phyloP scores from a whole-genome alignment of 129 eudicot species.

The Artemisia annua region DNA sequence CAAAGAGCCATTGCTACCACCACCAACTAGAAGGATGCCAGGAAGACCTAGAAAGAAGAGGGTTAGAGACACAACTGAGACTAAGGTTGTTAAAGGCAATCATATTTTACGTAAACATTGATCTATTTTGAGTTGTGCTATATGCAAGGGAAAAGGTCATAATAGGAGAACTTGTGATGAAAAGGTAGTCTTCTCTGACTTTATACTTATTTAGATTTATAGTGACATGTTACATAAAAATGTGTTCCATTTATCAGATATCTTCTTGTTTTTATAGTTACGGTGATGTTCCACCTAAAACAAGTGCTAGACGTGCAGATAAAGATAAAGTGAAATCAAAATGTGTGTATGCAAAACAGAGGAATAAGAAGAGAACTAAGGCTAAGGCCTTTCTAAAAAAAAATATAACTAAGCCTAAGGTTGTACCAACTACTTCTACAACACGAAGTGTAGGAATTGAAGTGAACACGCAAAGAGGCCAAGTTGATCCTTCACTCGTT shows the following conservation, averaged over 20 bases:
- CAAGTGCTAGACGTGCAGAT: not conserved
- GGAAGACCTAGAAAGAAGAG: not conserved
- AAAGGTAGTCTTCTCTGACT: too few relatives aligned
- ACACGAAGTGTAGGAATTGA: not conserved
- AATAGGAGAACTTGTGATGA: too few relatives aligned
- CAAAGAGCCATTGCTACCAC: not conserved
- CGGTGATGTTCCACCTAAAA: not conserved
- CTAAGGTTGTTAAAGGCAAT: not conserved
- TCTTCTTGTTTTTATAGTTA: not conserved
- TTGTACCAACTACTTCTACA: not conserved
- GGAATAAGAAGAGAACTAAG: not conserved
- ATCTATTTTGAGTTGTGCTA: too few relatives aligned
- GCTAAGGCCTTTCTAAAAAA: too few relatives aligned
- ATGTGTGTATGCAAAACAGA: not conserved
- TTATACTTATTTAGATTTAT: too few relatives aligned
- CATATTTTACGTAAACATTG: too few relatives aligned
- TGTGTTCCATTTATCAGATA: not conserved
- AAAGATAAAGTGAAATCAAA: not conserved
- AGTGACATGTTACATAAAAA: not conserved
- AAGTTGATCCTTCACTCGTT: not conserved
- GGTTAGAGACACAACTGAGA: slow-evolving; percentile 7
- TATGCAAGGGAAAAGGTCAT: too few relatives aligned
- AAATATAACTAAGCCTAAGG: not conserved
- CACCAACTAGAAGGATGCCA: slow-evolving; percentile 3
- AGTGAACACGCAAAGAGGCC: not conserved